Evolutionary conservation across 352 stramenopile genomes (phyloP), one percentile per base, ranked within the genome.

Genomic region (Phytopythium helicoides): DNA sequence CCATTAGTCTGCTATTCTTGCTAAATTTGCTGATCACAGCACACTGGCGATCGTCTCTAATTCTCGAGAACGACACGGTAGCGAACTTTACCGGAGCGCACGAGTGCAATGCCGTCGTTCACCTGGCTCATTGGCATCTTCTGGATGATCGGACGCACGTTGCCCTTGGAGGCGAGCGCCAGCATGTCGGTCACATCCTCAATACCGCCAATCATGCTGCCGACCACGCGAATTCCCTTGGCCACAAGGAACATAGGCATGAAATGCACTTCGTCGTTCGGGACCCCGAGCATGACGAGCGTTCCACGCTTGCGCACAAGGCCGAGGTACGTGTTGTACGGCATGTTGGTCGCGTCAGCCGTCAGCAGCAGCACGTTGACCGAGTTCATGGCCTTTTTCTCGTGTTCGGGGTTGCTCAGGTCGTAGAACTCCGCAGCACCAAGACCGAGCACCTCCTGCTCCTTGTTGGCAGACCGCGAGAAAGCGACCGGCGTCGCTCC

Each of bases 171-270:
- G 14, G 86, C 94, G 16, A 97, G 76, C 26, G 90, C 68, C 6
- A 97, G 62, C 82, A 97, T 94, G 37, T 95, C 78, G 47, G 92
- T 72, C 3, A 89, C 91, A 49, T 94, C 81, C 15, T 71, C 56
- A 28, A 94, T 86, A 52, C 87, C 81, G 31, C 89, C 89, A 52
- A 97, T 92, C 15, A 87, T 46, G 45, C 71, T 90, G 42, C 89
- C 89, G n/a, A 81, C 68, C 34, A 97, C 61, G 7, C 46, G 58
- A 47, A 72, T 56, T 18, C 66, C 71, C n/a, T 61, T 55, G 11
- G 56, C 49, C n/a, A 97, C 55, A 9, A 97, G 47, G 15, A 58
- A 62, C 53, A 85, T 73, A 9, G 76, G 58, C 21, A 78, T 21
- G 50, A 87, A 82, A 37, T 73, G 77, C 44, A 89, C 80, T 50